Evolutionary conservation across 164 flowering plant species (phyloP).

Genomic region (Vitis labrusca): DNA sequence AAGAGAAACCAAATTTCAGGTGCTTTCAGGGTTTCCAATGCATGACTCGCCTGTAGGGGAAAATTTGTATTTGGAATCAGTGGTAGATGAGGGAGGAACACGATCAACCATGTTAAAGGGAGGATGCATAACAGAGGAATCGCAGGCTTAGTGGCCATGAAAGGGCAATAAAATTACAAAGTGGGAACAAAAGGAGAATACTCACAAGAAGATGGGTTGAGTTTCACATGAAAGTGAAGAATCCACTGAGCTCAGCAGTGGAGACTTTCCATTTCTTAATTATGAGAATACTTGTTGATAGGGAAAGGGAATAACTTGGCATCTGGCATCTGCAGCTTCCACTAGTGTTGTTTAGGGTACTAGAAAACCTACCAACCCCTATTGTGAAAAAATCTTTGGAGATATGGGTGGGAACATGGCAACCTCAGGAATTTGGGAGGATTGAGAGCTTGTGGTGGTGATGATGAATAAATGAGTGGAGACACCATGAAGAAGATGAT

Average conservation of each 20-base stretch:
- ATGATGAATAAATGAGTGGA: no score
- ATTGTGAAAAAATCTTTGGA: no score
- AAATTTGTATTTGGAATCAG: no score
- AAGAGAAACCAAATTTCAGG: neutral
- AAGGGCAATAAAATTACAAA: neutral
- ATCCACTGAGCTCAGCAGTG: neutral
- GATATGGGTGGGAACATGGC: no score
- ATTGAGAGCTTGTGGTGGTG: no score
- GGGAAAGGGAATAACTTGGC: constrained; percentile 6
- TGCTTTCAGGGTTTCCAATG: neutral
- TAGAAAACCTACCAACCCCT: neutral
- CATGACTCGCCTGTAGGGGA: neutral
- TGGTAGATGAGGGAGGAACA: neutral
- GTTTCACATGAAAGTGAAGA: neutral
- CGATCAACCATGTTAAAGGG: neutral
- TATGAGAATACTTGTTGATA: neutral
- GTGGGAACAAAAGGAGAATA: neutral
- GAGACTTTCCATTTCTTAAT: neutral
- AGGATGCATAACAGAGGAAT: neutral
- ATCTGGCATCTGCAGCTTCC: neutral
- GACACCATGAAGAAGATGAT: no score
- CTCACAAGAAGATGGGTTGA: neutral
- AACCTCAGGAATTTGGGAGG: no score
- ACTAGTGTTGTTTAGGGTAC: neutral
- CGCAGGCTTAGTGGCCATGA: neutral